Conservation (phyloP, 2,329 filamentous ascomycete genomes). For the Chrysoporthe austroafricana region DNA sequence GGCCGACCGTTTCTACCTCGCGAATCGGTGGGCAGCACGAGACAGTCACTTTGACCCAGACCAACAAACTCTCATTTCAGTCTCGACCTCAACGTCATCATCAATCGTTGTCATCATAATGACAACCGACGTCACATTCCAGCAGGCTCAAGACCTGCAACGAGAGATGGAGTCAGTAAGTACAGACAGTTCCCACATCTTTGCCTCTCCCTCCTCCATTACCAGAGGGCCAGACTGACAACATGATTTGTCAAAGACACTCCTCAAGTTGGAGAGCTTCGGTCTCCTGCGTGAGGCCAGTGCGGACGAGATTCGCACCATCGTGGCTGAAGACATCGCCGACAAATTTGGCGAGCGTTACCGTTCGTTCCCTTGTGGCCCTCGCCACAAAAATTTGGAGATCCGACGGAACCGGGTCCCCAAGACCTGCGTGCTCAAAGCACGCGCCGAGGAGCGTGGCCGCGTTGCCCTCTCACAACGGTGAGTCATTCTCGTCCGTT, state of each 20-base stretch:
- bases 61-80: background rate
- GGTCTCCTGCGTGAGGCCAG: slow-evolving; percentile 4
- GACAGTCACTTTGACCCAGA: background rate
- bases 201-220: background rate
- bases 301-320: slow-evolving; percentile 23
- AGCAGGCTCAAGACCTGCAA: background rate
- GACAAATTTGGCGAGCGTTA: slow-evolving; percentile 16
- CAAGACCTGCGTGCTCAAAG: slow-evolving; percentile 3
- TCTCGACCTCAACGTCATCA: background rate
- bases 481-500: background rate
- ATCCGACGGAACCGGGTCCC: slow-evolving; percentile 20
- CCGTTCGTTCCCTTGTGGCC: slow-evolving; percentile 13
- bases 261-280: slow-evolving; percentile 18
- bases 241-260: slow-evolving; percentile 11
- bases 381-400: slow-evolving; percentile 4
- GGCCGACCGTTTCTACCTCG: no score
- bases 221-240: background rate
- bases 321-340: slow-evolving; percentile 25
- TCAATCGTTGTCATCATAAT: background rate
- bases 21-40: no score
- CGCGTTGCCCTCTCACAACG: background rate
- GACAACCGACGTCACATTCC: background rate
- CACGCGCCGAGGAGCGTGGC: background rate
- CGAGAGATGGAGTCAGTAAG: background rate
- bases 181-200: background rate